phyloP scores from a whole-genome alignment of 257 asterid species.

The Jacaranda copaia region DNA sequence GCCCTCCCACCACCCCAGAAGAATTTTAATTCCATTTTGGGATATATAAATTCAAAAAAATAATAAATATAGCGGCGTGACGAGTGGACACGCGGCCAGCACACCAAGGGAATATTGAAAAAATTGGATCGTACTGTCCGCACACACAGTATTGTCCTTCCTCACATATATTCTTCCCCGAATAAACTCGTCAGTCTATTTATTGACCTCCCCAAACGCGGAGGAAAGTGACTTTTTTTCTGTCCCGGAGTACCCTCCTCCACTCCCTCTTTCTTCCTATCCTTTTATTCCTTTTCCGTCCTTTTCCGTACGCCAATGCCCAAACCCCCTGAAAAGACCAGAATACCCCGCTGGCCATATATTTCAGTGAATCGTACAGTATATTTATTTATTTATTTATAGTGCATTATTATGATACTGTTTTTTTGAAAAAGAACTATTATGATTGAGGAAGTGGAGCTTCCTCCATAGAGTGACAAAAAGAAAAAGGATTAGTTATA shows the following conservation, averaged over 20 bases:
- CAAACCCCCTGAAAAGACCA: background rate
- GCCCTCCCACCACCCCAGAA: slow-evolving; percentile 42
- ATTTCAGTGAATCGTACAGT: no score
- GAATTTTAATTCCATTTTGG: background rate
- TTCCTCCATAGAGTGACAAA: no score
- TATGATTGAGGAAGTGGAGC: no score
- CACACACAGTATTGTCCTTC: slow-evolving; percentile 71
- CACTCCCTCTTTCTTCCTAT: background rate
- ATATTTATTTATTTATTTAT: no score
- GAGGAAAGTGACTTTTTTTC: slow-evolving; percentile 21
- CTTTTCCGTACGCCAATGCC: slow-evolving; percentile 65
- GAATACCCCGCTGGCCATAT: slow-evolving; percentile 25
- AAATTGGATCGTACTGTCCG: slow-evolving; percentile 66
- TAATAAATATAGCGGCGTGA: no score
- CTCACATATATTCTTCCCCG: slow-evolving; percentile 86
- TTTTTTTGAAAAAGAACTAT: no score
- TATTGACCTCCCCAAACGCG: slow-evolving; percentile 32
- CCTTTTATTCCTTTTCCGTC: slow-evolving; percentile 46
- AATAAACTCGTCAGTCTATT: slow-evolving; percentile 48
- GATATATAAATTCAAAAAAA: background rate
- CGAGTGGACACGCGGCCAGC: no score
- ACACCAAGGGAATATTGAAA: no score
- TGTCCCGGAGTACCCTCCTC: slow-evolving; percentile 56
- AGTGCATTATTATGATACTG: no score
- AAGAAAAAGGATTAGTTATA: no score